Conservation (phyloP, 2,329 filamentous ascomycete species). For the Chrysoporthe austroafricana region DNA sequence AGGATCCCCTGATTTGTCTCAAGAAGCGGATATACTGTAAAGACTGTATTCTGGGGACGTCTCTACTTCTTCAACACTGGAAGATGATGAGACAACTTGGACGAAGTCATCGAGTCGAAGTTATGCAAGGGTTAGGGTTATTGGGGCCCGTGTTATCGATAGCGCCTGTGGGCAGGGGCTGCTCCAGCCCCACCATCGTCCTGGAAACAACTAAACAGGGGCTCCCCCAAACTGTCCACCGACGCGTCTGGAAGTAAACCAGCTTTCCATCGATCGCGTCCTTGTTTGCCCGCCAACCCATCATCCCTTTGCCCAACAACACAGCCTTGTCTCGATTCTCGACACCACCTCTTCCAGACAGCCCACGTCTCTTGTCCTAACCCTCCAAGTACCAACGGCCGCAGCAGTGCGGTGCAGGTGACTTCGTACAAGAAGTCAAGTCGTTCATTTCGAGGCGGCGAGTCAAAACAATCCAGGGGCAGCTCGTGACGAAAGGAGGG, state of each 20-base stretch:
- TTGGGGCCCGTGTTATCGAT: neutral
- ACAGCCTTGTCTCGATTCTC: neutral
- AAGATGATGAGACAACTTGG: neutral
- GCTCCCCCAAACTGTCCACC: slow-evolving; percentile 3
- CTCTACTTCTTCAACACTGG: neutral
- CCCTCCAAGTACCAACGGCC: neutral
- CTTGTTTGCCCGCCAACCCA: slow-evolving; percentile 3
- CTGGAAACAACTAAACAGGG: slow-evolving; percentile 17
- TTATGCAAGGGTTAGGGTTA: slow-evolving; percentile 1
- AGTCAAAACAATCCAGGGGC: slow-evolving; percentile 3
- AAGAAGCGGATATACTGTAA: neutral
- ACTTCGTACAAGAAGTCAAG: neutral
- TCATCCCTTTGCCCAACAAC: neutral
- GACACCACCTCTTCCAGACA: neutral
- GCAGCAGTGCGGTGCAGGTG: slow-evolving; percentile 7
- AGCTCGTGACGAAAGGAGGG: slow-evolving; percentile 4
- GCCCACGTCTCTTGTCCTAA: neutral
- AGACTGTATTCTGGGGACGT: neutral
- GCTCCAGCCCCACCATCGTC: slow-evolving; percentile 3
- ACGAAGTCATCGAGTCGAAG: neutral
- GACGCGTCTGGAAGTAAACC: slow-evolving; percentile 20
- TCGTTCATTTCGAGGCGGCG: neutral
- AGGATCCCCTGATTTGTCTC: neutral
- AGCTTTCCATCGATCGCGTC: slow-evolving; percentile 8
- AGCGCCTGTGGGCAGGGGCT: neutral